Evolutionary conservation across 306 rosid species (phyloP).

Genomic region (Mucuna pruriens): DNA sequence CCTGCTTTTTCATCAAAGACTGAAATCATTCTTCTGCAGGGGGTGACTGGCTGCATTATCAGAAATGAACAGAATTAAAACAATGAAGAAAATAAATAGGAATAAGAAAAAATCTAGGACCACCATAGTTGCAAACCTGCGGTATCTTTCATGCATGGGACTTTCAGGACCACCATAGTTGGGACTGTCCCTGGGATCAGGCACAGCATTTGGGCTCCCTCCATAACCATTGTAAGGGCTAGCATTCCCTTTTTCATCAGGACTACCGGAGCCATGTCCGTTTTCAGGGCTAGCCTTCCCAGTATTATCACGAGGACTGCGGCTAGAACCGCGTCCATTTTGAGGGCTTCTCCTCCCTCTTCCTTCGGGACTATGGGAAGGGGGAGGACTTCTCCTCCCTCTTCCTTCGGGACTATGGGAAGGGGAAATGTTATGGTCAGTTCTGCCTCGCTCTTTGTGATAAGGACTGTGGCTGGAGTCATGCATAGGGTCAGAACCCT

Average conservation of each 20-base stretch:
- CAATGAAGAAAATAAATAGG: too few relatives aligned
- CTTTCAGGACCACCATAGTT: conserved; percentile 81
- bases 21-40: conserved; percentile 75
- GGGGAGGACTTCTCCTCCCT: conserved; percentile 54
- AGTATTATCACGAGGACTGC: conserved; percentile 54
- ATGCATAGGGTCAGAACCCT: conserved; percentile 53
- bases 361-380: conserved; percentile 54
- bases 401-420: conserved; percentile 55
- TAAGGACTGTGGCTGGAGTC: conserved; percentile 51
- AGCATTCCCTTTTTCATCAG: conserved; percentile 50
- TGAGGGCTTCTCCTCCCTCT: conserved; percentile 53
- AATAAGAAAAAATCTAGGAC: too few relatives aligned
- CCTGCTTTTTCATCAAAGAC: conserved; percentile 16
- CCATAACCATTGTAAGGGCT: conserved; percentile 68
- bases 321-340: conserved; percentile 43
- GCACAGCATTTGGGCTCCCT: conserved; percentile 56
- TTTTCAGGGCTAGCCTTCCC: conserved; percentile 70
- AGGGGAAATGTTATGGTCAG: conserved; percentile 42
- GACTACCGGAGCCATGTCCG: conserved; percentile 55
- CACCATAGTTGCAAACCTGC: conserved; percentile 82
- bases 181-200: conserved; percentile 75
- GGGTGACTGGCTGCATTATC: conserved; percentile 74
- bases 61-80: background rate
- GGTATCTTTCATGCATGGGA: conserved; percentile 75
- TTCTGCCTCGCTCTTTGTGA: conserved; percentile 49